Base-by-base conservation (phyloP, 1,284 basidiomycete genomes). In the Apiotrichum laibachii region DNA sequence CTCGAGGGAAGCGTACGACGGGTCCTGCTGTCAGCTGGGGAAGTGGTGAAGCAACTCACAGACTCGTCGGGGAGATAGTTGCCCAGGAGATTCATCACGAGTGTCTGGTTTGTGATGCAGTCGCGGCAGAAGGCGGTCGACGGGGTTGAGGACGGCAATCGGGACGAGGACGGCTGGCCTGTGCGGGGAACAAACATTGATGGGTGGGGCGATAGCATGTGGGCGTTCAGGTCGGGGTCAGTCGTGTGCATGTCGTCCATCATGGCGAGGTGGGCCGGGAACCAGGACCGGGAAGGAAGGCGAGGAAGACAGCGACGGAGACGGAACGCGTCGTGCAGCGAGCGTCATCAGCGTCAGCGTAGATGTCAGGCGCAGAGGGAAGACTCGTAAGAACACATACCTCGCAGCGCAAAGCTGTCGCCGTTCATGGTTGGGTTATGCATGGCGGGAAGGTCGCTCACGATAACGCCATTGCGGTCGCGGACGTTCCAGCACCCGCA, bases 81-180 rank as follows among this genome's bases (percentile, higher is more conserved):
- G 6, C 90, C 89, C 33, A 95, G 79, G 55, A 96, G 82, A 72
- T 92, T 90, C 62, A 90, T 81, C 53, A 92, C 81, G 34, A 96
- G 82, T 76, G 85, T 87, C 72, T 95, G 90, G 76, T 95, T 95
- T n/a, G 89, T 89, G 63, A 88, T 85, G 73, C 92, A 95, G 13
- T 84, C 85, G 65, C 87, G 86, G 74, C 92, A 96, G 80, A 94
- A 93, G 5, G 85, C 82, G 2, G 72, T 70, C 12, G 67, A 52
- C 5, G 58, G 52, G 31, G 62, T 52, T 1, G 57, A 49, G 13
- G 70, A 63, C 6, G 70, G 72, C 34, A 71, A 62, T 48, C 67
- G 70, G 1, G 67, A 67, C 5, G 64, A 65, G 4, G 71, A 69
- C 12, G 67, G 66, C 12, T 42, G 63, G 33, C 66, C 72, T 75